Base-by-base conservation (phyloP, 2,329 filamentous ascomycete species). In the Blastomyces emzantsi region DNA sequence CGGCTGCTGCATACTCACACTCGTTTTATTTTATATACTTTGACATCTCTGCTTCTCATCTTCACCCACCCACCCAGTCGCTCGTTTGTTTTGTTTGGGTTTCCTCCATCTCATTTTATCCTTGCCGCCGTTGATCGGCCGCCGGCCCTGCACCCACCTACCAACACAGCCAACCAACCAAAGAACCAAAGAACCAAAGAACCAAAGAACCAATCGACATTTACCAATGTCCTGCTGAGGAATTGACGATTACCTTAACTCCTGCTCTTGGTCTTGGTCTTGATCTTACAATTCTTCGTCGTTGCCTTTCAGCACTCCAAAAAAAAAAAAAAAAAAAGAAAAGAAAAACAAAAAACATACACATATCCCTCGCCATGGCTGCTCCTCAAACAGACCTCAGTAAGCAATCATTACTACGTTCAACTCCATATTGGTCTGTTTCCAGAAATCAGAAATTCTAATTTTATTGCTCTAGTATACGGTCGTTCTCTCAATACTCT, bases 401-500 rank as follows among this genome's bases (percentile, higher is more conserved):
- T 60, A 60, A 49, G 57, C 28, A 33, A 47, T 47, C 28, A 55
- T 25, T 39, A 3, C 36, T 39, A 39, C 9, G 7, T 13, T 39
- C 51, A 25, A 25, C 49, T 17, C n/a, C 15, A 15, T 22, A 19
- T 55, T 22, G 17, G 6, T 9, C 39, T 39, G 8, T 28, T 22
- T 30, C 17, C 33, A 36, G 8, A 49, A 39, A 45, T n/a, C 55
- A 58, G 11, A 59, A 59, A 47, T 17, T 19, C 15, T 60, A 22
- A 55, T 33, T 43, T 22, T 4, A 15, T 36, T 15, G 28, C 52
- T 58, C 66, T 41, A 58, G 58, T 72, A 30, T 66, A 65, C 61
- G 67, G 60, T 70, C 73, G 52, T 60, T 73, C 65, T 72, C 73
- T 66, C 70, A 73, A 67, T 70, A 60, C 47, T 28, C 73, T 86